Evolutionary conservation across 1,284 basidiomycete species (phyloP), one percentile per base, ranked within the genome.

Genomic region (Sphaerobolus stellatus): DNA sequence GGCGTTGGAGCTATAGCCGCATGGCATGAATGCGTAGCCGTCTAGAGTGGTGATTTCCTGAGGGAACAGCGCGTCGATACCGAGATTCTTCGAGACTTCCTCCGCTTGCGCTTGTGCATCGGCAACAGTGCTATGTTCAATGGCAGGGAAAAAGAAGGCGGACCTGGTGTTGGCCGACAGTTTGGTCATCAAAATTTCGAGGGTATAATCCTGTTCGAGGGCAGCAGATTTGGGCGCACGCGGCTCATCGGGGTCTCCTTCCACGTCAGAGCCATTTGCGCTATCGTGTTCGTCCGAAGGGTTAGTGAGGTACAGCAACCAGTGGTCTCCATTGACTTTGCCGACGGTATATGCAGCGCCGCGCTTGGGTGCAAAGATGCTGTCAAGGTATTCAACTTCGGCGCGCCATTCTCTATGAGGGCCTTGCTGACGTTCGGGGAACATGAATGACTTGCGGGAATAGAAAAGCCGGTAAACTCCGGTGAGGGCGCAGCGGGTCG

Each of bases 361-460:
- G 33, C 69, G 62, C 31, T 74, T 68, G 61, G 86, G 81, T 50
- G 77, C 73, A 71, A 99, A 98, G 61, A 94, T 86, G 59, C 82
- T 82, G 69, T 99, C 96, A 50, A 99, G 81, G 67, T 88, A 97
- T 56, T 86, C 82, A 59, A 98, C 91, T 75, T 99, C 97, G 58
- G 92, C 82, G 62, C 85, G 84, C 97, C 97, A 99, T 69, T 95
- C 92, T 59, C 86, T 81, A 74, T 99, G 97, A 27, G 96, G 96
- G 2, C 94, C 95, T 40, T 80, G 78, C 69, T 99, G 97, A 44
- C 91, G 85, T 70, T 99, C 97, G 16, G 97, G 97, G 72, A 99
- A 99, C 91, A 99, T 98, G 83, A 99, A 99, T 9, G 90, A 90
- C 75, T 99, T 99, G 65, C 96, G 88, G 48, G 94, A 97, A 77